Base-by-base conservation (phyloP, 345 rosid species). In the Brassica rapa region DNA sequence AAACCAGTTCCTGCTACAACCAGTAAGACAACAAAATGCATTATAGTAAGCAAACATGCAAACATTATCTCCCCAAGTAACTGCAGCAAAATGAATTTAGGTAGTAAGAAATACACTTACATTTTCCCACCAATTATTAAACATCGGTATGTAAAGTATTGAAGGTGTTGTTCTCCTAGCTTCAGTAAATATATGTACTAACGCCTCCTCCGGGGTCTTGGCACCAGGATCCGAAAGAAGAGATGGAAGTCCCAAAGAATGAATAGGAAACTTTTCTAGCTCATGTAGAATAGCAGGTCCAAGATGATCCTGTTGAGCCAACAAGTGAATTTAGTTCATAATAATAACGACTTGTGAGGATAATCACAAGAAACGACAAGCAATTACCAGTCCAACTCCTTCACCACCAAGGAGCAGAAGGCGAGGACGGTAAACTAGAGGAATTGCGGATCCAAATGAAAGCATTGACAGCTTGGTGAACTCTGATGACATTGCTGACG, bases 171-270 rank as follows among this genome's bases (percentile, higher is more conserved):
- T 87, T 87, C 97, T 91, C 85, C 98, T 89, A 39, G 99, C 98
- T 91, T 95, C 99, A 55, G 94, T 89, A 87, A 95, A 95, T 84
- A 95, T 90, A 83, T 95, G 99, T 59, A 95, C 99, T 86, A 95
- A 66, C 24, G 99, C 99, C 85, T 95, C 99, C 85, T 95, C 99
- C 10, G 99, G 96, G 33, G 97, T 93, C 88, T 95, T 95, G 70
- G 99, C 99, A 73, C 99, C 87, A 72, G 98, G 99, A 88, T 95
- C 99, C 15, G 97, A 95, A 76, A 95, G 97, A 75, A 95, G 97
- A 73, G 99, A 89, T 8, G 98, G 88, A 86, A 95, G 99, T 61
- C 99, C 99, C 74, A 95, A 88, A 59, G 98, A 93, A 82, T 91
- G 98, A 75, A 95, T 93, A 19, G 99, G 99, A 84, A 91, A 91